Base-by-base conservation (phyloP, 225 moss, liverwort and hornwort genomes). In the Neckera pumila region DNA sequence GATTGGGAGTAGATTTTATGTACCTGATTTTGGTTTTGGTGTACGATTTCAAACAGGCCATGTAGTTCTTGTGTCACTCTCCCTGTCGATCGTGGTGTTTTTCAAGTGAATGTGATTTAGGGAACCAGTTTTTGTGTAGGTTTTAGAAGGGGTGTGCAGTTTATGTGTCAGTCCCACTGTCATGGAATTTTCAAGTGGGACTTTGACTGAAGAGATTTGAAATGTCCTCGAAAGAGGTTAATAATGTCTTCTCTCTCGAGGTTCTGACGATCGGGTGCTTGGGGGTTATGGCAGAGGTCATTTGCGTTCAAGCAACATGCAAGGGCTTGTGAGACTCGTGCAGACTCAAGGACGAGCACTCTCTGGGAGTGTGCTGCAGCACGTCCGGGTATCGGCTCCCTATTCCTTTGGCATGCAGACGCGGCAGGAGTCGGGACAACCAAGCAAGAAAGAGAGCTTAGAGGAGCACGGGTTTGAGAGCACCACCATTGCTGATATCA, bases 401-500 rank as follows among this genome's bases (percentile, higher is more conserved):
- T 51, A 4, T 76, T 53, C 86, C n/a, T 85, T 87, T 27, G 85
- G 92, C 20, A 34, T 87, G 12, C 93, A 94, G 90, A 40, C 69
- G 75, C 95, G 90, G 69, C 85, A 80, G 70, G 95, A 95, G 78
- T 90, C 93, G 12, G 88, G 88, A 14, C 91, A 93, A 58, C 87
- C 91, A 12, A 92, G 67, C 79, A 92, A 93, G 56, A 90, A 90
- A 12, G 85, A 89, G 62, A 53, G 94, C 15, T 89, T 98, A 84
- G 94, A 95, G 88, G 98, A 98, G 85, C 95, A 92, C 65, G 98
- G 98, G 30, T 98, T 98, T 70, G 98, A 98, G 94, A 96, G 95
- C 72, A 96, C 96, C 62, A 96, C 94, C 81, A 98, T 98, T 85
- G 89, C 96, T 2, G 98, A 98, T 79, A 96, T 98, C 40, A 86